Evolutionary conservation across 805 yeast species (phyloP), one percentile per base, ranked within the genome.

Genomic region (Candida odintsovae): DNA sequence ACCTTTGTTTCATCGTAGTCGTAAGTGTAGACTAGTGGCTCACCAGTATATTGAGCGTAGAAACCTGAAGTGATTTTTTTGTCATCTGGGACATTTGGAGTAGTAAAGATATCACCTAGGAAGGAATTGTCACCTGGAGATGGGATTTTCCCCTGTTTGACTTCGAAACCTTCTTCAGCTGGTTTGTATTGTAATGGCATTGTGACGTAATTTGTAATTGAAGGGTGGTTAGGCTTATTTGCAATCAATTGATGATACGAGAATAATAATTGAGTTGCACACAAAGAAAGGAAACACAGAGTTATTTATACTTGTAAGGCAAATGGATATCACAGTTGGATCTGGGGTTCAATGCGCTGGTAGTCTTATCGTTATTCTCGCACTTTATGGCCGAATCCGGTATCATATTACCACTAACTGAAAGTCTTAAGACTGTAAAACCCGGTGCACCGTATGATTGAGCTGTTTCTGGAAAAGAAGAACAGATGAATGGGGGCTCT

Each of bases 1-100:
- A 83, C 71, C 68, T 83, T 83, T 82, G 78, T 79, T 69, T 82
- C 89, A 61, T 83, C 86, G 66, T 82, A 77, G 58, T 67, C 69
- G 68, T 83, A 83, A 47, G 69, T 64, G 74, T 83, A 83, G n/a
- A 77, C 86, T 61, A 83, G 73, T 42, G 83, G 77, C 63, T 77
- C 81, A 49, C 89, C 89, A 46, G 70, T 68, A 64, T 80, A 83
- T 67, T 83, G 88, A 58, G 71, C 75, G 75, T 78, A 83, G 70
- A 83, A 82, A 44, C 90, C 90, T 61, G 82, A 72, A 16, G 82
- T 66, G 53, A 83, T 77, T 62, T 78, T 78, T 61, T 80, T 65
- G 42, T 77, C 87, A 43, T 70, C 63, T 55, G 78, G 80, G 45
- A 81, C 82, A 23, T 77, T 80, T 21, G 85, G 78, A 38, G 81